Evolutionary conservation across 2,329 filamentous ascomycete genomes (phyloP), one percentile per base, ranked within the genome.

Genomic region (Aspergillus tubingensis): DNA sequence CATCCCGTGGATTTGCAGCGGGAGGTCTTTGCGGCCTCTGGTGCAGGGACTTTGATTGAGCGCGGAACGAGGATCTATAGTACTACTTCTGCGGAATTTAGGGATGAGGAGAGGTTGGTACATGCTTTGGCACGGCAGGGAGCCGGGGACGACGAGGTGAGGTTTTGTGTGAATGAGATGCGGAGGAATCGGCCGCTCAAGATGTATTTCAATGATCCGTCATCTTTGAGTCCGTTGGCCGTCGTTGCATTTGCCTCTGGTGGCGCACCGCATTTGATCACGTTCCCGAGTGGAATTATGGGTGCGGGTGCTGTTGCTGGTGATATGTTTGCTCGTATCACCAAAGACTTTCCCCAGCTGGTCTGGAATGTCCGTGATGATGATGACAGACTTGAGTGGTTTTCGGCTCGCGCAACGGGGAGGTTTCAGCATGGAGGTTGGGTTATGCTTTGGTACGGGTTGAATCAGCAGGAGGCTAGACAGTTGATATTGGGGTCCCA

Each of bases 341-440:
- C 94, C 83, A 96, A 96, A 78, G 94, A 97, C 73, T 90, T 94
- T 76, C 88, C 92, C 58, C 91, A 89, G 79, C 83, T 98, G 65
- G 90, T 92, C 64, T 99, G 93, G 94, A 96, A 92, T 17, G 94
- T 97, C 62, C 94, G 91, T 80, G 90, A 93, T 72, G 90, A 96
- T 68, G 93, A 98, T 70, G 93, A 97, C 84, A 97, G 98, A 76
- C 82, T 98, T 70, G 93, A 91, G 8, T 98, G 94, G 95, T 97
- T 98, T 83, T 96, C 96, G 68, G 93, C 96, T 78, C 96, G 96
- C 83, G 90, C 94, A 10, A 92, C 97, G 68, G 94, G 95, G 57
- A 96, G 91, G 77, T 85, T 97, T 70, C 91, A 90, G 63, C 87
- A 88, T 58, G 88, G 91, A 67, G 92, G 92, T 60, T 91, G 93